These are phyloP conservation scores for Aciculoconidium aculeatum DNA, from an alignment of 805 yeast species.

Conservation along the genomic window DNA sequence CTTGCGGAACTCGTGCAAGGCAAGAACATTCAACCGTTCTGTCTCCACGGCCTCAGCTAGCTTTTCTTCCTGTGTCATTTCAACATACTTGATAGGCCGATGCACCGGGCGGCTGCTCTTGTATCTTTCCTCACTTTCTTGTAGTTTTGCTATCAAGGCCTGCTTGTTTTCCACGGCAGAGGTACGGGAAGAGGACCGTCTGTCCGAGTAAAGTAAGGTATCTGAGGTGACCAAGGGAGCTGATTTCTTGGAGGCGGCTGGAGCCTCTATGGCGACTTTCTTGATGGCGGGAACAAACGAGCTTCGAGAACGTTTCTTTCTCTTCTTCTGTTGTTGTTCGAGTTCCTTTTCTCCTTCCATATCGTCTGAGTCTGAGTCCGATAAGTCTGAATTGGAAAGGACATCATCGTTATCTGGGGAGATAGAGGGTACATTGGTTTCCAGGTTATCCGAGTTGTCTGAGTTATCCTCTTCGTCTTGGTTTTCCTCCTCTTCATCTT, in stretches of 20 bases:
- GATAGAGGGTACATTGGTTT: slow-evolving; percentile 12
- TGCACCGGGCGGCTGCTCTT: slow-evolving; percentile 40
- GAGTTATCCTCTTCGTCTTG: slow-evolving; percentile 42
- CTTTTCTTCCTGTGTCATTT: slow-evolving; percentile 67
- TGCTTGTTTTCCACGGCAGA: slow-evolving; percentile 74
- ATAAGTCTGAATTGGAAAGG: slow-evolving; percentile 50
- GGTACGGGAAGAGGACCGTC: slow-evolving; percentile 73
- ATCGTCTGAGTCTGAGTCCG: slow-evolving; percentile 49
- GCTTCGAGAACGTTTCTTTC: slow-evolving; percentile 22
- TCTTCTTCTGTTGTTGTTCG: slow-evolving; percentile 36
- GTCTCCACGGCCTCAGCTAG: slow-evolving; percentile 83
- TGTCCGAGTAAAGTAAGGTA: slow-evolving; percentile 42
- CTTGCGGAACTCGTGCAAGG: slow-evolving; percentile 73
- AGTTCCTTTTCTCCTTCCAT: slow-evolving; percentile 68
- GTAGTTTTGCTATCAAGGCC: slow-evolving; percentile 66
- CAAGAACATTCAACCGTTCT: slow-evolving; percentile 66
- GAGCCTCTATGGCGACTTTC: slow-evolving; percentile 18
- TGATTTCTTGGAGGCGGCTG: slow-evolving; percentile 19
- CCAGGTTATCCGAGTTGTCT: slow-evolving; percentile 18
- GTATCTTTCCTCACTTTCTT: slow-evolving; percentile 59
- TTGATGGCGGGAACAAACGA: slow-evolving; percentile 27
- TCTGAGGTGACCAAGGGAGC: slow-evolving; percentile 33
- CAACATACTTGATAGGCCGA: slow-evolving; percentile 34
- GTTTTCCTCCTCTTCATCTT: slow-evolving; percentile 32
- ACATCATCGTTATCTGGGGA: slow-evolving; percentile 36